Evolutionary conservation across 2,329 filamentous ascomycete genomes (phyloP), one percentile per base, ranked within the genome.

Genomic region (Colletotrichum tabaci): DNA sequence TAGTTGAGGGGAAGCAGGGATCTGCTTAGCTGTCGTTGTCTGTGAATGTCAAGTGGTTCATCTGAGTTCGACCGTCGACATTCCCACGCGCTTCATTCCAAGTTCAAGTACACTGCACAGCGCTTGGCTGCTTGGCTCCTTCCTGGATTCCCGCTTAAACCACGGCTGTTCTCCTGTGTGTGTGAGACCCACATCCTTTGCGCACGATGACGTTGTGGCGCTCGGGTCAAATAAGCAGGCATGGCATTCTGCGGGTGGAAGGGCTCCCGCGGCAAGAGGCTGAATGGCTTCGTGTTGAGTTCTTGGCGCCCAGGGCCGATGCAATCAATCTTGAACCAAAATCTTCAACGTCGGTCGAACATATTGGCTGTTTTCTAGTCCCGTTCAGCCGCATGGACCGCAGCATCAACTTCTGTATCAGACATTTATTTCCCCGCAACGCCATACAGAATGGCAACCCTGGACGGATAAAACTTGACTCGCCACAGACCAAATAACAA

Each of bases 121-220:
- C 13, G 46, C 46, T 49, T 49, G n/a, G 46, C 9, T 49, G 46
- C 49, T 52, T 23, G 18, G 21, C 47, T 49, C 10, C 42, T 38
- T 35, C n/a, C 23, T 49, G 58, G 18, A 12, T 55, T 42, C 49
- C 26, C 52, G 68, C 68, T 49, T 57, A 62, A 62, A 63, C 55
- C 16, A 38, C 44, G 57, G 57, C 35, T 40, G 64, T 26, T 26
- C 7, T 30, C 16, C 15, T 21, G 18, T n/a, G 49, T 52, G 4
- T 67, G 64, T 47, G 57, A 21, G 30, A 9, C 30, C 30, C 30
- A 35, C 30, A 35, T 49, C 38, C 47, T 18, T 56, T 46, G 49
- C 8, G 68, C 64, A 47, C 57, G 38, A 71, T 71, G 68, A 71
- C 68, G 68, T 71, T 3, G 23, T 21, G 44, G 21, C 26, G 47